Evolutionary conservation across 768 basidiomycete genomes (phyloP).

Genomic region (Gymnopilus junonius): DNA sequence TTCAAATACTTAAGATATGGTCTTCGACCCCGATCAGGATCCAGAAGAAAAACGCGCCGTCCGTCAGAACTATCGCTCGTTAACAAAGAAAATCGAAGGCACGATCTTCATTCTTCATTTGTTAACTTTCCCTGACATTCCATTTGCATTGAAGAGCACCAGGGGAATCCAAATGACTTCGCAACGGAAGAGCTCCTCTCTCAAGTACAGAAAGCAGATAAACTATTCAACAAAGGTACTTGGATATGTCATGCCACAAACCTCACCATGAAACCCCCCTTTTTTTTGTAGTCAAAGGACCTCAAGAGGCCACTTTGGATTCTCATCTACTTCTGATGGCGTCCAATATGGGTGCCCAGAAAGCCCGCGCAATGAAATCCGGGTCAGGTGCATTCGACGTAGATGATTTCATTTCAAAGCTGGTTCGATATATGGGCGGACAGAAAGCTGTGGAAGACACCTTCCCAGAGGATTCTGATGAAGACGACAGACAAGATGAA

Average conservation of each 20-base stretch:
- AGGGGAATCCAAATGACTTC: constrained; percentile 58
- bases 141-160: constrained; percentile 38
- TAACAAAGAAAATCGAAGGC: constrained; percentile 72
- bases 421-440: constrained; percentile 80
- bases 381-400: constrained; percentile 89
- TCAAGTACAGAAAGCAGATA: constrained; percentile 61
- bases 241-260: neutral
- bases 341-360: constrained; percentile 78
- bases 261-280: neutral
- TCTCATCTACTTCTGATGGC: constrained; percentile 79
- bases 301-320: constrained; percentile 90
- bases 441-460: constrained; percentile 49
- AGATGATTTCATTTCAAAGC: constrained; percentile 84
- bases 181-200: constrained; percentile 58
- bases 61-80: constrained; percentile 71
- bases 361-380: constrained; percentile 91
- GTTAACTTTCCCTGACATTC: neutral
- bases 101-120: neutral
- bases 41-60: constrained; percentile 78
- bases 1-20: constrained; percentile 32
- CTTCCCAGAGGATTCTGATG: constrained; percentile 52
- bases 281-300: constrained; percentile 74
- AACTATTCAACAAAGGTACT: constrained; percentile 66
- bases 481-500: constrained; percentile 53
- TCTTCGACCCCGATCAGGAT: constrained; percentile 87